Base-by-base conservation (phyloP, 2,329 filamentous ascomycete genomes). In the Colletotrichum sp. region DNA sequence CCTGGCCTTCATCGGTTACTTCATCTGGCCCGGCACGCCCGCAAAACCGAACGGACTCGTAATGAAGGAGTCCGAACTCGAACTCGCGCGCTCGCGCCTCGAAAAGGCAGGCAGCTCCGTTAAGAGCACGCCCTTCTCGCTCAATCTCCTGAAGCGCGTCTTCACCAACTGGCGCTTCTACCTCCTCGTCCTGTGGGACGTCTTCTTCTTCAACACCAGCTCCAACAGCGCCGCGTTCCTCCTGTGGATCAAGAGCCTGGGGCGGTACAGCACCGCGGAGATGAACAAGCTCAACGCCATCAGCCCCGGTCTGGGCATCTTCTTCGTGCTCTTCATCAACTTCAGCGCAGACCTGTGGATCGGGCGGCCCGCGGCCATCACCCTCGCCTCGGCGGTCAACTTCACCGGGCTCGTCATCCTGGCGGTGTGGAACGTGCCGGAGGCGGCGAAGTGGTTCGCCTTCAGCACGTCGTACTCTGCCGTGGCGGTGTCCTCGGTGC, bases 211-310 rank as follows among this genome's bases (percentile, higher is more conserved):
- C 87, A 90, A 91, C 72, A 86, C 84, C 2, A 83, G 79, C 8
- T 82, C 85, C 1, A 89, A 88, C 3, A 86, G 84, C 0, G 69
- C 69, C 7, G 69, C 69, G 1, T 91, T 88, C 72, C 78, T 91
- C 4, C 83, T 92, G 0, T 92, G 90, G 90, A 81, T 92, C 61
- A 91, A 91, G 80, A 89, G 86, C 69, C 77, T 91, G 16, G 79
- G 85, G 2, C 82, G 87, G 3, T 91, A 85, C 77, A 83, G 84
- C 0, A 82, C 82, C 1, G 80, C 86, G 2, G 82, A 82, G 15
- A 79, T 91, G 63, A 91, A 90, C 76, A 83, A 89, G 64, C 81
- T 90, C 1, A 87, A 87, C 2, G 84, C 88, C 3, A 87, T 88
- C 9, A 84, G 88, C 0, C 89, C 89, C 0, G 89, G 84, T 0